Evolutionary conservation across 2,329 filamentous ascomycete genomes (phyloP).

Genomic region (Raffaelea arxii): DNA sequence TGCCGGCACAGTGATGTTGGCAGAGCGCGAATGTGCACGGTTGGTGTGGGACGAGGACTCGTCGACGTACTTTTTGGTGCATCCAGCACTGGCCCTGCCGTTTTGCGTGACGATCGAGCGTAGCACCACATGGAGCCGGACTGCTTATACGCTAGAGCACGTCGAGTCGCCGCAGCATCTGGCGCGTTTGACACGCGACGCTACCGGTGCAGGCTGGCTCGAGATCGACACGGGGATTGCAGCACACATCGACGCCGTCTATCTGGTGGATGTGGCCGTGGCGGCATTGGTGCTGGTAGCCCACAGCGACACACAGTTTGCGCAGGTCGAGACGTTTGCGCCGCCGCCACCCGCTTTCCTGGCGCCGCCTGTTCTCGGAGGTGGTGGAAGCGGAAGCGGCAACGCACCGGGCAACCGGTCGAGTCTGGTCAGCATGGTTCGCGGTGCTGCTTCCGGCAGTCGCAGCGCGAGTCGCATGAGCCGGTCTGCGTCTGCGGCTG

Average conservation of each 20-base stretch:
- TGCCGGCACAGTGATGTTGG: constrained; percentile 48
- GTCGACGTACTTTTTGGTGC: constrained; percentile 50
- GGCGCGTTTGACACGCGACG: constrained; percentile 50
- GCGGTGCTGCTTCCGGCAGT: constrained; percentile 11
- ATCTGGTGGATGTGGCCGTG: constrained; percentile 53
- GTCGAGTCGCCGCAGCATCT: constrained; percentile 51
- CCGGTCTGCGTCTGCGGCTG: constrained; percentile 1
- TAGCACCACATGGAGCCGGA: constrained; percentile 47
- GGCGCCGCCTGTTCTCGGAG: constrained; percentile 4
- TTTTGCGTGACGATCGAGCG: constrained; percentile 52
- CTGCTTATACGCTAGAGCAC: constrained; percentile 57
- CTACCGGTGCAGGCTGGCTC: constrained; percentile 47
- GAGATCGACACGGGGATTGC: constrained; percentile 54
- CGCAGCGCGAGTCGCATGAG: constrained; percentile 22
- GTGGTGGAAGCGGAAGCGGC: constrained; percentile 10
- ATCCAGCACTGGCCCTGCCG: constrained; percentile 52
- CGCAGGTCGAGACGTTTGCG: constrained; percentile 43
- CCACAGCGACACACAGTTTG: constrained; percentile 43
- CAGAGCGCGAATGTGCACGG: constrained; percentile 58
- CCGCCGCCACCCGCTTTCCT: constrained; percentile 39
- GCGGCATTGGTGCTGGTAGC: constrained; percentile 51
- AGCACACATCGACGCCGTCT: constrained; percentile 49
- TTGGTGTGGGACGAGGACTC: constrained; percentile 63
- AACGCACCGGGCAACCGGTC: constrained; percentile 8
- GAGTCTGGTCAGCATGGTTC: constrained; percentile 13